Evolutionary conservation across 2,329 filamentous ascomycete species (phyloP).

Genomic region (Alternaria brassicicola): DNA sequence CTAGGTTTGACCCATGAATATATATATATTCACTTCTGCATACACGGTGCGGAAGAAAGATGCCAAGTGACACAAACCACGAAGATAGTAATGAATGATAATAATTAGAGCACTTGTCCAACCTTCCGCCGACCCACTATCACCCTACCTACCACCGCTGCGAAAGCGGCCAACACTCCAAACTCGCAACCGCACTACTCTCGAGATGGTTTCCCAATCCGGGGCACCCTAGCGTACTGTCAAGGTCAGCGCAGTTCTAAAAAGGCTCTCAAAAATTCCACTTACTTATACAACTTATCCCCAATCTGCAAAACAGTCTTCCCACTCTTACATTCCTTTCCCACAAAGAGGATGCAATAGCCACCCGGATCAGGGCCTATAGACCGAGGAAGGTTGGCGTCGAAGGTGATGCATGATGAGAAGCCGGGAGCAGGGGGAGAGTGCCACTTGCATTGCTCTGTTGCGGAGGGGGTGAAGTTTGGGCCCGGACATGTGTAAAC

Average conservation of each 20-base stretch:
- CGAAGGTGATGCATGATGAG: not conserved
- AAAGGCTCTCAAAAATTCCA: accelerated
- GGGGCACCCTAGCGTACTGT: not conserved
- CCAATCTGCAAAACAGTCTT: not conserved
- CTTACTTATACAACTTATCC: not conserved
- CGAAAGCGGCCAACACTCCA: not conserved
- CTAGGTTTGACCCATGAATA: not conserved
- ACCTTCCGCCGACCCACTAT: not conserved
- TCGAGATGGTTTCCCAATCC: not conserved
- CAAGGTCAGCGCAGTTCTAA: not conserved
- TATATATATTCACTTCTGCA: not conserved
- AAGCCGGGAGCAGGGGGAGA: not conserved
- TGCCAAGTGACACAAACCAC: too few species aligned
- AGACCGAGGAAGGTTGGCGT: not conserved
- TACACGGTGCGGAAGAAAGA: too few species aligned
- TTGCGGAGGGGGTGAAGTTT: not conserved
- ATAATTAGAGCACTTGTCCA: not conserved
- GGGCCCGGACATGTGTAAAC: not conserved
- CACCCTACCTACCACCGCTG: not conserved
- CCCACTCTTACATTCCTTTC: not conserved
- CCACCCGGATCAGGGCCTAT: not conserved
- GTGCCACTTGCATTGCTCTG: not conserved
- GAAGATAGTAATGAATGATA: not conserved
- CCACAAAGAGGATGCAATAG: not conserved
- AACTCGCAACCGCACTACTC: not conserved